These are phyloP conservation scores for Goffeauzyma gilvescens DNA, from an alignment of 768 basidiomycete genomes.

Conservation along the genomic window DNA sequence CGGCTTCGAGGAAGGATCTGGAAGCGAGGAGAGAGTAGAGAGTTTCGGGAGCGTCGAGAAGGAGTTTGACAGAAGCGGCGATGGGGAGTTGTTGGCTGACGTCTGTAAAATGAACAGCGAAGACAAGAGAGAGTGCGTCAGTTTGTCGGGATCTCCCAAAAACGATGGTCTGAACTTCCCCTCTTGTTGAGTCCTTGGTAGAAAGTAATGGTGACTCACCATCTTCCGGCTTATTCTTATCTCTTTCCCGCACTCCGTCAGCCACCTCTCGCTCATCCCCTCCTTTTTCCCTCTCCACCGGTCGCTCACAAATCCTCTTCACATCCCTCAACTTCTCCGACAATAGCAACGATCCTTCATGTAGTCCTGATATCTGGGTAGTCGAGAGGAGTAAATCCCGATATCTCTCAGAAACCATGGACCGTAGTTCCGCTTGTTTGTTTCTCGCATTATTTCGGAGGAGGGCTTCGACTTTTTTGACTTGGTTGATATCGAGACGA, in stretches of 20 bases:
- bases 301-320: slow-evolving; percentile 18
- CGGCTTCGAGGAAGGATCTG: slow-evolving; percentile 59
- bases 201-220: slow-evolving; percentile 1
- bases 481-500: slow-evolving; percentile 22
- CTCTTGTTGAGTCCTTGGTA: too few relatives aligned
- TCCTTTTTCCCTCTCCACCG: slow-evolving; percentile 2
- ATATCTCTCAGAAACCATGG: slow-evolving; percentile 28
- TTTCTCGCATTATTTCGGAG: slow-evolving; percentile 24
- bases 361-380: slow-evolving; percentile 27
- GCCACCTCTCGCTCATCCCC: background rate
- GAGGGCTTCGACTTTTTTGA: slow-evolving; percentile 26
- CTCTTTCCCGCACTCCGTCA: background rate
- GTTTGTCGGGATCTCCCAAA: too few relatives aligned
- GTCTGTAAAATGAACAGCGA: background rate
- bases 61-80: slow-evolving; percentile 74
- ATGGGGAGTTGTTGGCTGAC: slow-evolving; percentile 32
- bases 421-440: slow-evolving; percentile 29
- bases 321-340: slow-evolving; percentile 18
- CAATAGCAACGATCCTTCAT: slow-evolving; percentile 22
- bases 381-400: slow-evolving; percentile 31
- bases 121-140: background rate
- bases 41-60: slow-evolving; percentile 68
- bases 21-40: slow-evolving; percentile 71
- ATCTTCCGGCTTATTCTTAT: slow-evolving; percentile 14
- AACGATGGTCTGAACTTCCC: too few relatives aligned